Evolutionary conservation across 116 monocot species (phyloP), one percentile per base, ranked within the genome.

Genomic region (Posidonia oceanica): DNA sequence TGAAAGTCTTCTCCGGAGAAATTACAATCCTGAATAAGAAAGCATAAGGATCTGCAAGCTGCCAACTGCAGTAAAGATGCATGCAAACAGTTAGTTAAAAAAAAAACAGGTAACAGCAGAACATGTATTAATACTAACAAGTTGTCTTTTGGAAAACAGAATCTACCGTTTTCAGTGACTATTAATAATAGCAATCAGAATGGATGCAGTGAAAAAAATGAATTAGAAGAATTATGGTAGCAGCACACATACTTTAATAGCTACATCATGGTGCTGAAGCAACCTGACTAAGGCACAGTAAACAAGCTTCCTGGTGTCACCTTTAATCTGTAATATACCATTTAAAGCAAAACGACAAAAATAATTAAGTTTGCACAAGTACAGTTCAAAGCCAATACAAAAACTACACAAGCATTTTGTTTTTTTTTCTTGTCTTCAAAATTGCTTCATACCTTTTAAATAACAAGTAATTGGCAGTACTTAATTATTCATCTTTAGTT

Each of bases 21-120:
- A 74, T 87, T 93, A 41, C 85, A 83, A 67, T 98, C 98, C 75
- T 93, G 85, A 82, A 93, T 76, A 71, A 87, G 84, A 90, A 84
- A 93, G 71, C 88, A 89, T 69, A 98, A 59, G 29, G 98, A 98
- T 16, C 91, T 87, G 73, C 93, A 98, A 37, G 93, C 82, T 72
- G 98, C 90, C 63, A 98, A 80, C 98, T 98, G 89, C 7, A 74
- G 80, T 15, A 74, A n/a, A 65, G 7, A 18, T 39, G n/a, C 41
- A 42, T 2, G 16, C 14, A 20, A 22, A 22, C 5, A 23, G 29
- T 29, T 60, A 12, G 12, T 7, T 48, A 5, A 10, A 48, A 59
- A 59, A 60, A 60, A 21, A 22, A 8, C 20, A 22, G 16, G 21
- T 22, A 60, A 60, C 10, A 22, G 2, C 60, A 4, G 23, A n/a